Base-by-base conservation (phyloP, 2,329 filamentous ascomycete genomes). In the Fusarium hostae region DNA sequence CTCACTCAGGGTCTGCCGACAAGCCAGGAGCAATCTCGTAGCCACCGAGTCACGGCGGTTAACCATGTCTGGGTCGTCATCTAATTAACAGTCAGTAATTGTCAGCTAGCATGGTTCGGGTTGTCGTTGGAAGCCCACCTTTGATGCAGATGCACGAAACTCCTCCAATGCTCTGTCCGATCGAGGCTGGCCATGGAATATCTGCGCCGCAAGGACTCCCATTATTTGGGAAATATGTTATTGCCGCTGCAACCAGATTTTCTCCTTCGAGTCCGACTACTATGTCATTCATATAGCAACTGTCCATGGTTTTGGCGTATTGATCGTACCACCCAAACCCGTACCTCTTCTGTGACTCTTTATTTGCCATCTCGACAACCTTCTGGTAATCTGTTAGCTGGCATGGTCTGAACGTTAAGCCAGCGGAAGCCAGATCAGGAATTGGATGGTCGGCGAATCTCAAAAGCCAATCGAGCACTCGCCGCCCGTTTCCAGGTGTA, bases 241-340 rank as follows among this genome's bases (percentile, higher is more conserved):
- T 80, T 32, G 87, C 88, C 3, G 84, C 80, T 1, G 87, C 87
- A 22, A 89, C 82, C 48, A 90, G 83, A 4, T 75, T 81, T 24
- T 81, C 79, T 32, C 83, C 82, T 45, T 87, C 84, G 20, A 88
- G 74, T 4, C 84, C 88, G 26, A 90, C 69, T n/a, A 90, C 76
- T 56, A 90, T 84, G 70, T 90, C 86, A 50, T 82, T 81, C 41
- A 88, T 80, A 68, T 85, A 80, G 54, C 81, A 81, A 11, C 84
- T 83, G 68, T 85, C 82, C 47, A 83, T 83, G 13, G 88, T 80
- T 68, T 82, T 84, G 60, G 83, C 83, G 70, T 90, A 90, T 72
- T 89, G 86, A 72, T 90, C 87, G 71, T 86, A 89, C 86, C 87
- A 89, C 45, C 87, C 87, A 71, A 88, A 84, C 47, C 83, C 82